Base-by-base conservation (phyloP, 2,329 filamentous ascomycete genomes). In the Trichoderma lentiforme region DNA sequence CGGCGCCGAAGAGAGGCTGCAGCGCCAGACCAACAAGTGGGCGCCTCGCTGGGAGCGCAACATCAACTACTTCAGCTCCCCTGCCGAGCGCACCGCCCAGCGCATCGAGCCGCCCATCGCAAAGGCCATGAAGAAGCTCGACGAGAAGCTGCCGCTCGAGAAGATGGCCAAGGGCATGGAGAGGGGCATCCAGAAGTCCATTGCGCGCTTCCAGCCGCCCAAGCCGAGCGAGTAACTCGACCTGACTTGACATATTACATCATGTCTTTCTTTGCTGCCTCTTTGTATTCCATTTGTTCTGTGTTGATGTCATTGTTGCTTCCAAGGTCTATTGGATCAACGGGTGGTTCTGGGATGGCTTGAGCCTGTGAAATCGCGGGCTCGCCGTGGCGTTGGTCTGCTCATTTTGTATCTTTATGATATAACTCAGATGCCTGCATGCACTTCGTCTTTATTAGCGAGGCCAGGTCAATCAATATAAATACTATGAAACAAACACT, bases 11-110 rank as follows among this genome's bases (percentile, higher is more conserved):
- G 86, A 89, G 78, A 84, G 84, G 57, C 78, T 89, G 43, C 84
- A 86, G 69, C 80, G 80, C 28, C 86, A 88, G 79, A 89, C 88
- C 4, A 81, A 83, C 72, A 85, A 86, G 76, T 89, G 88, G 88
- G 88, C 87, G 4, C 87, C 87, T 21, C 84, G 86, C 71, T 90
- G 88, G 88, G 87, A 89, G 80, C 82, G 84, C 68, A 88, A 88
- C 79, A 84, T 89, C 77, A 84, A 81, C 74, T 86, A 85, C 81
- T 85, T 89, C 78, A 80, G 82, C 9, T 80, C 82, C n/a, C 84
- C 84, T 18, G 83, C 84, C 32, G 83, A 86, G 78, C 80, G 81
- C 24, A 80, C 84, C 65, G 82, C 86, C 53, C 84, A 85, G 74
- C 83, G 84, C 67, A 82, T 87, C 68, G 82, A 87, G 77, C 86